Evolutionary conservation across 2,329 filamentous ascomycete species (phyloP), one percentile per base, ranked within the genome.

Genomic region (Phaeomoniella chlamydospora): DNA sequence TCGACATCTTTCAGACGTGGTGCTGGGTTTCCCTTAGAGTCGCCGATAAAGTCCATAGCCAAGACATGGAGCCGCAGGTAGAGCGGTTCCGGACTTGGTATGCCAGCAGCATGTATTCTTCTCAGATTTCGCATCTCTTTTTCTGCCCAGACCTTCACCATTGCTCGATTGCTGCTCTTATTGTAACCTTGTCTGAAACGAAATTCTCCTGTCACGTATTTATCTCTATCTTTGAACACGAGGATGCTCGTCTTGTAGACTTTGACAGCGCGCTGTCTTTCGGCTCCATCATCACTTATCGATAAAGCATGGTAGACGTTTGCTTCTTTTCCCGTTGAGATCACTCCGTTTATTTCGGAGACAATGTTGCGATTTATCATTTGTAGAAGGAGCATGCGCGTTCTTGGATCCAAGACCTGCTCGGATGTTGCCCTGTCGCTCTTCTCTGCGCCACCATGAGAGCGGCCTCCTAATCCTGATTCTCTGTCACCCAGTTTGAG

Each of bases 81-180:
- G 41, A 96, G 67, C 3, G 90, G 87, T 53, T 94, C 84, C 0
- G 90, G 90, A 46, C 82, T 93, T 4, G 86, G 81, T 37, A 98
- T 94, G 5, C 82, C 84, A 5, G 87, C 80, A 4, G 74, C 65
- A 56, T 92, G 67, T 42, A 98, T 79, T 38, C 90, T 72, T 46
- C 85, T 78, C 50, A 98, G 60, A 59, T 98, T 98, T 30, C 90
- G 75, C 64, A 92, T 93, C 61, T 98, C 90, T 62, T 98, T 98
- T 62, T 98, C 88, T 0, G 92, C 92, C 90, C 90, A 98, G 15
- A 94, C 68, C 59, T 94, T 93, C 46, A 98, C 88, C 88, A 96
- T 96, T 46, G 88, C 86, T 34, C 87, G 75, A 62, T 86, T 94
- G 61, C 86, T 93, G 45, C 81, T 81, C 66, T 94, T 96, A 61